phyloP scores from a whole-genome alignment of 1,139 yeast species.

The Torulaspora globosa region DNA sequence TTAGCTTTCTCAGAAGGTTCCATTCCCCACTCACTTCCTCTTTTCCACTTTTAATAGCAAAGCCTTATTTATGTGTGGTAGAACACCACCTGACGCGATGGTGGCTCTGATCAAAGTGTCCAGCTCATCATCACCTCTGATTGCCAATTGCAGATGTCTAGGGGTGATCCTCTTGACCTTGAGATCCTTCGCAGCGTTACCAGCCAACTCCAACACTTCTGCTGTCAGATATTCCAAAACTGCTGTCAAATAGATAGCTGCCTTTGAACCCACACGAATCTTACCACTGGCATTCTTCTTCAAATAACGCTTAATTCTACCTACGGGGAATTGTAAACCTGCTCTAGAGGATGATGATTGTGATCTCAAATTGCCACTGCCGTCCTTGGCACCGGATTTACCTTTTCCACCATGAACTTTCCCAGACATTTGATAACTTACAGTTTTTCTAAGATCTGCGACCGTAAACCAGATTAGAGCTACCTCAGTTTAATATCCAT shows the following conservation, averaged over 20 bases:
- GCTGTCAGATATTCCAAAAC: conserved; percentile 97
- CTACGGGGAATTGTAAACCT: conserved; percentile 97
- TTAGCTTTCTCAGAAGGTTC: not conserved
- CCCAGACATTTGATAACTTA: conserved; percentile 63
- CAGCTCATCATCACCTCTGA: conserved; percentile 98
- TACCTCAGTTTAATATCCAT: too few species aligned
- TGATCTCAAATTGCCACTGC: conserved; percentile 51
- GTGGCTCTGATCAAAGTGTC: conserved; percentile 95
- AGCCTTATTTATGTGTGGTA: conserved; percentile 95
- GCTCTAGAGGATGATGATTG: conserved; percentile 96
- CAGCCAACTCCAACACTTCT: conserved; percentile 96
- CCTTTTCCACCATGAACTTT: conserved; percentile 98
- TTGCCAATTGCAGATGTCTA: conserved; percentile 96
- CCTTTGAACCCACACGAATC: conserved; percentile 94
- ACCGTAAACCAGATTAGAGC: too few species aligned
- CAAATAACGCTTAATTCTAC: conserved; percentile 94
- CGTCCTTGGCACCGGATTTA: conserved; percentile 71
- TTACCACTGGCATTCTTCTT: conserved; percentile 89
- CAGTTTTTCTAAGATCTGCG: too few species aligned
- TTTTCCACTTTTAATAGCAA: conserved; percentile 80
- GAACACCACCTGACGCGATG: conserved; percentile 98
- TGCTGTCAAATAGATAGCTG: conserved; percentile 95
- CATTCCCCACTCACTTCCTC: conserved; percentile 8
- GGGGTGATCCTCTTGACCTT: conserved; percentile 99
- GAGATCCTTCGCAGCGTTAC: conserved; percentile 97